Conservation (phyloP, 805 yeast genomes). For the Candida orba region DNA sequence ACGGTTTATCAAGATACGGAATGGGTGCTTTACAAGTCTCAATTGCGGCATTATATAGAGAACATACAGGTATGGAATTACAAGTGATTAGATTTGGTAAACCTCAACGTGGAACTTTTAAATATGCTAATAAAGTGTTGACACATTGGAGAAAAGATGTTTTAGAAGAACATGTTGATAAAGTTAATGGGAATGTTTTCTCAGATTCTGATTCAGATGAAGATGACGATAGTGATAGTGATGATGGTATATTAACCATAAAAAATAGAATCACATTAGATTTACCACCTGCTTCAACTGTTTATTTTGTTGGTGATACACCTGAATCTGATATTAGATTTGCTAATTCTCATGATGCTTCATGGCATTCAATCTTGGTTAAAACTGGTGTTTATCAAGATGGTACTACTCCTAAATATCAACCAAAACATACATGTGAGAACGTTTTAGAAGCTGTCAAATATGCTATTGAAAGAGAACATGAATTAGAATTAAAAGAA, state of each 20-base stretch:
- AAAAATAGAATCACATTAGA: conserved; percentile 41
- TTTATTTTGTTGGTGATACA: conserved; percentile 84
- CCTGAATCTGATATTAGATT: conserved; percentile 86
- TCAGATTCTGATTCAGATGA: conserved; percentile 20
- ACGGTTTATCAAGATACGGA: conserved; percentile 75
- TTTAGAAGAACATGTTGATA: conserved; percentile 64
- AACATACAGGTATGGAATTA: conserved; percentile 76
- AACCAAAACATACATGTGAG: conserved; percentile 67
- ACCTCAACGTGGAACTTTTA: conserved; percentile 83
- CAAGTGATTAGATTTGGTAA: conserved; percentile 82
- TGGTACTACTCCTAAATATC: conserved; percentile 71
- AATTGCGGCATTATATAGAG: conserved; percentile 76
- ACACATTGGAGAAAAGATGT: conserved; percentile 73
- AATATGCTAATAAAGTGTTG: conserved; percentile 73
- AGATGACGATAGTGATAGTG: conserved; percentile 21
- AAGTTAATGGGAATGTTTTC: conserved; percentile 29
- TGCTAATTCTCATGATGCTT: conserved; percentile 78
- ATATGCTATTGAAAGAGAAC: conserved; percentile 79
- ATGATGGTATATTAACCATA: conserved; percentile 38
- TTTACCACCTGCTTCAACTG: conserved; percentile 79
- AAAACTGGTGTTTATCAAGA: conserved; percentile 84
- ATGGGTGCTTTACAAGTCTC: conserved; percentile 94
- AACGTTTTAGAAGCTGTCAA: conserved; percentile 77
- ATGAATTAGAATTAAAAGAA: conserved; percentile 59
- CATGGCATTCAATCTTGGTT: conserved; percentile 80